Percentiles rank a stretch among this genome's conserved stretches.
Evolutionary conservation across 768 basidiomycete species (phyloP).

Genomic region (Lentinula edodes): DNA sequence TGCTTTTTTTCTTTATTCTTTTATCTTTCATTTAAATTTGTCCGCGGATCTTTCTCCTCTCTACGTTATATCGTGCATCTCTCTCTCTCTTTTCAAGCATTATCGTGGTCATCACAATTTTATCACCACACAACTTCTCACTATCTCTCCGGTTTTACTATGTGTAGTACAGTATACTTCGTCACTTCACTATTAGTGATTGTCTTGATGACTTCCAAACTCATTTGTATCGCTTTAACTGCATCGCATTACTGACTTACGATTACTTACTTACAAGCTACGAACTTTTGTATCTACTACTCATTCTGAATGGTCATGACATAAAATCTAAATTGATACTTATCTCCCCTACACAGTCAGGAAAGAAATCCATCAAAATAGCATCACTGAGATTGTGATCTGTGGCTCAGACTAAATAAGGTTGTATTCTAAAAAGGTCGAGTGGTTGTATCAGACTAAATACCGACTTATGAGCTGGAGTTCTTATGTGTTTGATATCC

Average conservation of each 20-base stretch:
- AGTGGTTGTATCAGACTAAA: no score
- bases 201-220: constrained; percentile 3
- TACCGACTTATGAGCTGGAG: no score
- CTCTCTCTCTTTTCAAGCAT: constrained; percentile 1
- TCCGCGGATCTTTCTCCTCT: background rate
- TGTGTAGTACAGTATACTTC: constrained; percentile 2
- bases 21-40: constrained; percentile 1
- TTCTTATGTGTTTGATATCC: no score
- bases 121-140: background rate
- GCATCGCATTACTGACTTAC: constrained; percentile 1
- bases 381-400: no score
- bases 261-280: background rate
- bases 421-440: no score
- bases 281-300: constrained; percentile 7
- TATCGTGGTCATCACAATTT: background rate
- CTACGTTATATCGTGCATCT: constrained; percentile 2
- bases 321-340: background rate
- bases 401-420: no score
- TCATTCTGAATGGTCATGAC: background rate
- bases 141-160: background rate
- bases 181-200: constrained; percentile 3
- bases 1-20: constrained; percentile 1
- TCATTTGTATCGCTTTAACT: constrained; percentile 4
- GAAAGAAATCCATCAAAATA: no score
- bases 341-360: no score